Evolutionary conservation across 1,284 basidiomycete species (phyloP).

Genomic region (Vanrija sp.): DNA sequence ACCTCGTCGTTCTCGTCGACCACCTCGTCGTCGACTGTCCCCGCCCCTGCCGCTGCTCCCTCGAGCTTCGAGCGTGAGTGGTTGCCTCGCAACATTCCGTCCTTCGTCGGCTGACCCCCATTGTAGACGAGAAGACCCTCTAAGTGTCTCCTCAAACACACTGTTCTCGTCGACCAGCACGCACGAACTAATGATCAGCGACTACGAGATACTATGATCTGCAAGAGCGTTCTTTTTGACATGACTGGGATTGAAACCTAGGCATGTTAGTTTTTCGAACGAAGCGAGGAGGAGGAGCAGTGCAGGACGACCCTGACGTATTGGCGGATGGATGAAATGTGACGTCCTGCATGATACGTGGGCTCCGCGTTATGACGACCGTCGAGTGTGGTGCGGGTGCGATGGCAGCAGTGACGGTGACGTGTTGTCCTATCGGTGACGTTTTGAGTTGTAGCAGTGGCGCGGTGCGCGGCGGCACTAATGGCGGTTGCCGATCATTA

Average conservation of each 20-base stretch:
- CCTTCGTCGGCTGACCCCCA: not conserved
- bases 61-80: slow-evolving; percentile 43
- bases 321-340: slow-evolving; percentile 5
- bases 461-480: too few relatives aligned
- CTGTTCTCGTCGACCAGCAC: too few relatives aligned
- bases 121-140: slow-evolving; percentile 38
- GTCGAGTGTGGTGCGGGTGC: not conserved
- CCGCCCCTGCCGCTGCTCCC: slow-evolving; percentile 35
- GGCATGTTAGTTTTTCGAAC: not conserved
- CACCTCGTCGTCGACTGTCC: slow-evolving; percentile 2
- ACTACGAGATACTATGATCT: slow-evolving; percentile 11
- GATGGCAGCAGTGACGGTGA: too few relatives aligned
- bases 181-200: slow-evolving; percentile 8
- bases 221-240: not conserved
- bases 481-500: too few relatives aligned
- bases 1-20: slow-evolving; percentile 10
- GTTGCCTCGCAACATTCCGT: not conserved
- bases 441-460: too few relatives aligned
- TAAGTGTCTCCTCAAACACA: slow-evolving; percentile 12
- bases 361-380: too few relatives aligned
- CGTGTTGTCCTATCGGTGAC: too few relatives aligned
- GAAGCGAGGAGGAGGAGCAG: not conserved
- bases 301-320: not conserved
- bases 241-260: not conserved
- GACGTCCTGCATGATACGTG: not conserved